Percentiles rank a stretch among this genome's conserved stretches.
Evolutionary conservation across 2,329 filamentous ascomycete species (phyloP).

Genomic region (Coniochaeta sp.): DNA sequence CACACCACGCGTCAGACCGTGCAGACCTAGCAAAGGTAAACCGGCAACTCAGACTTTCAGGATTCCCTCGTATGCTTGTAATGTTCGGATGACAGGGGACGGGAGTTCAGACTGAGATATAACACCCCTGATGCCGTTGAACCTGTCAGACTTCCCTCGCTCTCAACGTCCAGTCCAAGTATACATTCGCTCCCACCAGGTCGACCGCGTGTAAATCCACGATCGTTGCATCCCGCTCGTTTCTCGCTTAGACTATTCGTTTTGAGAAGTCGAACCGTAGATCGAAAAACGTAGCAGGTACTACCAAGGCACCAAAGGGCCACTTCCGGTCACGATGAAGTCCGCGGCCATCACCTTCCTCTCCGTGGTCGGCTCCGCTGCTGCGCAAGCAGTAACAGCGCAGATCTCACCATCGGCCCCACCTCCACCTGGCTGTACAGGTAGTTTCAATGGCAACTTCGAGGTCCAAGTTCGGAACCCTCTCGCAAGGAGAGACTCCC

Average conservation of each 20-base stretch:
- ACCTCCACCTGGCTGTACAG: constrained; percentile 45
- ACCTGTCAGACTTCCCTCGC: neutral
- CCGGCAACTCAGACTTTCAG: neutral
- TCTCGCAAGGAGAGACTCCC: constrained; percentile 22
- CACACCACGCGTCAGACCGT: neutral
- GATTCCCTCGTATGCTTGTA: neutral
- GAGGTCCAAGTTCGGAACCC: constrained; percentile 45
- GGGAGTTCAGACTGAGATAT: neutral
- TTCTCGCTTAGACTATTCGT: neutral
- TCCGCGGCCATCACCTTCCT: constrained; percentile 24
- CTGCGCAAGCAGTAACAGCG: constrained; percentile 34
- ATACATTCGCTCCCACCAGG: neutral
- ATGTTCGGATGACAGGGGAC: neutral
- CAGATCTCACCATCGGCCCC: constrained; percentile 38
- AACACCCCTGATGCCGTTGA: neutral
- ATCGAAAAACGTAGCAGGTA: neutral
- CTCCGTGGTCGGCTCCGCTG: constrained; percentile 32
- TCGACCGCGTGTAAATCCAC: neutral
- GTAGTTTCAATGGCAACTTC: constrained; percentile 44
- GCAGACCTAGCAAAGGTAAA: neutral
- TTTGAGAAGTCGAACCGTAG: neutral
- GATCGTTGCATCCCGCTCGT: neutral
- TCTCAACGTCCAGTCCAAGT: neutral
- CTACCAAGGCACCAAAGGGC: neutral
- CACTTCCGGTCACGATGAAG: constrained; percentile 21